These are phyloP conservation scores for Penicillium oxalicum DNA, from an alignment of 2,329 filamentous ascomycete species.

Conservation along the genomic window DNA sequence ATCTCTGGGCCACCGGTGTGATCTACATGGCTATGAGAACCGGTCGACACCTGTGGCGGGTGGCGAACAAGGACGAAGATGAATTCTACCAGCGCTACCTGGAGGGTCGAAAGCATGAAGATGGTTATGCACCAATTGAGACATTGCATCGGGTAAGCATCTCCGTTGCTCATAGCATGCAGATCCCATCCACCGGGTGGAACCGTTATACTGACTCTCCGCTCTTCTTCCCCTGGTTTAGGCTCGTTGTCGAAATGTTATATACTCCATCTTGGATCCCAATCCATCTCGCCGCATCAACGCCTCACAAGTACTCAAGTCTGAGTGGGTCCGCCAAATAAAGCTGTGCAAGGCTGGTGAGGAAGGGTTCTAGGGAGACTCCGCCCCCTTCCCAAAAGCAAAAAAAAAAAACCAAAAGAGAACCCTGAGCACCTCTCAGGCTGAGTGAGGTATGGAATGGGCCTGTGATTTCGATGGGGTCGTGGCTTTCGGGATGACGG, in stretches of 20 bases:
- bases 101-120: slow-evolving; percentile 85
- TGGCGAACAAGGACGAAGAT: slow-evolving; percentile 95
- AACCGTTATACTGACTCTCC: slow-evolving; percentile 2
- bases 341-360: slow-evolving; percentile 94
- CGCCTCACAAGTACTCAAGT: slow-evolving; percentile 92
- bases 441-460: background rate
- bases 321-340: slow-evolving; percentile 97
- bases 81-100: slow-evolving; percentile 96
- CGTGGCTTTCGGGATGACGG: too few relatives aligned
- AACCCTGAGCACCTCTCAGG: background rate
- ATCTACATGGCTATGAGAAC: slow-evolving; percentile 99
- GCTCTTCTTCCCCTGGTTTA: slow-evolving; percentile 35
- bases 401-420: background rate
- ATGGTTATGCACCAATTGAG: slow-evolving; percentile 94
- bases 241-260: slow-evolving; percentile 96
- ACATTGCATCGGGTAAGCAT: slow-evolving; percentile 80
- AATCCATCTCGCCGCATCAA: slow-evolving; percentile 89
- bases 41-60: slow-evolving; percentile 88
- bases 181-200: background rate
- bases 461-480: too few relatives aligned
- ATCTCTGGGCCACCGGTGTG: slow-evolving; percentile 96
- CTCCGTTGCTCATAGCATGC: background rate
- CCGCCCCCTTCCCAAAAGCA: too few relatives aligned
- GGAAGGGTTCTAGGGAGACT: slow-evolving; percentile 65
- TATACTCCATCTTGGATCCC: slow-evolving; percentile 96